Percentiles rank a stretch among this genome's conserved stretches.
Conservation (phyloP, 2,329 filamentous ascomycete genomes). For the Fusarium buharicum region DNA sequence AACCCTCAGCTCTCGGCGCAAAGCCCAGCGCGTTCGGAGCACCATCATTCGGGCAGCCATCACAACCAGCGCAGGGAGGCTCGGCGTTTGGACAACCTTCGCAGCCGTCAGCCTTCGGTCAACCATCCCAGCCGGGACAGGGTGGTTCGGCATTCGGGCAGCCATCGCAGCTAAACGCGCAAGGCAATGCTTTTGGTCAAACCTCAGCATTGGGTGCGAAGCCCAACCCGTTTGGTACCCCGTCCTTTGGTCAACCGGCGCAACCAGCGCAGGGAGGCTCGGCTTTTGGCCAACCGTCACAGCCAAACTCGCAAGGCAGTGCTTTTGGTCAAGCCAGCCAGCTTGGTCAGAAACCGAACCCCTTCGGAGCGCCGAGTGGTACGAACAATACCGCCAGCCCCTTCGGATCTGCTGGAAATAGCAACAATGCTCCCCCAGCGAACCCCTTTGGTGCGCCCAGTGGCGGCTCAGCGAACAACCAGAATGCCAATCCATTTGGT, state of each 20-base stretch:
- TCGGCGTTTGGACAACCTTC: conserved; percentile 47
- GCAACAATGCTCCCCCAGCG: conserved; percentile 36
- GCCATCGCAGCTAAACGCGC: conserved; percentile 43
- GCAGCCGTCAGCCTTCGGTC: conserved; percentile 56
- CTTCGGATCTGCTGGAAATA: conserved; percentile 41
- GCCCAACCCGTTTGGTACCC: conserved; percentile 38
- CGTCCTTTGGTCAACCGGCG: conserved; percentile 37
- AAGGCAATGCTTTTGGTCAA: conserved; percentile 21
- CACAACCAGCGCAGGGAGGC: conserved; percentile 49
- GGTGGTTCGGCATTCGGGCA: conserved; percentile 48
- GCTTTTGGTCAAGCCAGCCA: conserved; percentile 52
- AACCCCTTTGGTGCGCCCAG: conserved; percentile 47
- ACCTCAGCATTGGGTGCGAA: conserved; percentile 54
- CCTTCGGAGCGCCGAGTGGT: conserved; percentile 48
- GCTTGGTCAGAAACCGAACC: conserved; percentile 53
- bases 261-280: conserved; percentile 40
- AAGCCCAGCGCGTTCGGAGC: conserved; percentile 47
- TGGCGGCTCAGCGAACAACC: conserved; percentile 22
- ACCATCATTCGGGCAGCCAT: conserved; percentile 51
- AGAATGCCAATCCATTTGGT: conserved; percentile 38
- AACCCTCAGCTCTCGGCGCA: conserved; percentile 48
- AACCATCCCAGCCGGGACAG: conserved; percentile 42
- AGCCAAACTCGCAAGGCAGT: conserved; percentile 41
- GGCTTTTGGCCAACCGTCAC: conserved; percentile 51
- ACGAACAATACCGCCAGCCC: conserved; percentile 41